Conservation (phyloP, 345 rosid species). For the Physaria fendleri region DNA sequence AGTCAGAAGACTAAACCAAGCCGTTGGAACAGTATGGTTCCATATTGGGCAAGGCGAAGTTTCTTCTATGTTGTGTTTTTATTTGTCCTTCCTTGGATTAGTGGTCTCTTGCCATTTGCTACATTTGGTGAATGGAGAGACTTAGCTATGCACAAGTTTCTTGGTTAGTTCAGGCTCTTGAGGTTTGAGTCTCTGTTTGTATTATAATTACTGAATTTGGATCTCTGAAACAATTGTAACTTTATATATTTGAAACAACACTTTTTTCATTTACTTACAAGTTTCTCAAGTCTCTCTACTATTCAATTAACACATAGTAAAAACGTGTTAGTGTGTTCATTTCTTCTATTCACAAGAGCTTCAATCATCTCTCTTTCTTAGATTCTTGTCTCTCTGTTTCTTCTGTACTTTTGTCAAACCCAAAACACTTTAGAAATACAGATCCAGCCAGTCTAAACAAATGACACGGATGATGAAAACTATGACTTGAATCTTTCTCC, state of each 20-base stretch:
- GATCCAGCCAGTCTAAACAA: constrained; percentile 28
- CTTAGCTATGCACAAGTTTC: constrained; percentile 20
- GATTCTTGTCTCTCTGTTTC: constrained; percentile 23
- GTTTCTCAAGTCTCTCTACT: constrained; percentile 7
- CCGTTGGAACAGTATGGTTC: constrained; percentile 13
- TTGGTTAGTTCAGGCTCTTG: not conserved
- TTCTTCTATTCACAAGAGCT: constrained; percentile 15
- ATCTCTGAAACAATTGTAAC: not conserved
- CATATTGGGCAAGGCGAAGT: constrained; percentile 58
- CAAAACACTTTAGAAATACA: constrained; percentile 26
- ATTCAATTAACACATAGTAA: not conserved
- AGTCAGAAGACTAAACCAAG: constrained; percentile 19
- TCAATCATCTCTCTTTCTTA: constrained; percentile 27
- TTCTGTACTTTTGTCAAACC: constrained; percentile 11
- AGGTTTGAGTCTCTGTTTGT: constrained; percentile 9
- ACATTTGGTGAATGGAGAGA: constrained; percentile 58
- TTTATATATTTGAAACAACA: no score
- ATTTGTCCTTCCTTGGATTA: constrained; percentile 49
- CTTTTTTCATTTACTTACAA: constrained; percentile 1
- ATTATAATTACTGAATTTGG: constrained; percentile 1
- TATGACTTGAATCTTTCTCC: constrained; percentile 15
- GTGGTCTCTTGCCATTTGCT: constrained; percentile 77
- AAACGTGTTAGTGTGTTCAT: constrained; percentile 15
- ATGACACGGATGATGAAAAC: constrained; percentile 20
- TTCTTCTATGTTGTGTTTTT: constrained; percentile 38